Percentiles rank a stretch among this genome's conserved stretches.
Conservation (phyloP, 2,329 filamentous ascomycete genomes). For the Neofusicoccum cordaticola region DNA sequence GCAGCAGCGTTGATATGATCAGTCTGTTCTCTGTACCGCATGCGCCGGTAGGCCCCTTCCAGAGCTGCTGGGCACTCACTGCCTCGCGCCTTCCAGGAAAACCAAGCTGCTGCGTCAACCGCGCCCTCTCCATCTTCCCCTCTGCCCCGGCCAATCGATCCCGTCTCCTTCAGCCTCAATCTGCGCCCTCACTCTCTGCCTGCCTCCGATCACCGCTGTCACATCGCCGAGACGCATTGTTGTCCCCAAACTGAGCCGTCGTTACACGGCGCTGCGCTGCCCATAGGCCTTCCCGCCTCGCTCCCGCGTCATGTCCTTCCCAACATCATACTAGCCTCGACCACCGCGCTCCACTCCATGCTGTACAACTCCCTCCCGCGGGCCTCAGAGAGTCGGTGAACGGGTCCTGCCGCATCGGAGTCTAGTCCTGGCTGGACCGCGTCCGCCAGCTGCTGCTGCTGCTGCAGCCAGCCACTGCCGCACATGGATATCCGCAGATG, state of each 20-base stretch:
- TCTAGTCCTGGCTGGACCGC: slow-evolving; percentile 22
- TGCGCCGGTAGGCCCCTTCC: not conserved
- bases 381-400: slow-evolving; percentile 18
- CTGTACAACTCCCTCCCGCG: slow-evolving; percentile 26
- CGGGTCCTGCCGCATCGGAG: not conserved
- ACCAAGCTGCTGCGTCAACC: slow-evolving; percentile 1
- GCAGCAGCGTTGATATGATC: slow-evolving; percentile 8
- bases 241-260: slow-evolving; percentile 2
- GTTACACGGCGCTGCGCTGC: slow-evolving; percentile 28
- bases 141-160: slow-evolving; percentile 3
- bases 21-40: slow-evolving; percentile 7
- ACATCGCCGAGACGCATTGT: slow-evolving; percentile 4
- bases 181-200: slow-evolving; percentile 8
- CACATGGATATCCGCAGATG: slow-evolving; percentile 46
- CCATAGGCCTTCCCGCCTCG: slow-evolving; percentile 20
- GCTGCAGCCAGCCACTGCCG: slow-evolving; percentile 11
- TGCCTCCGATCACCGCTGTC: slow-evolving; percentile 9
- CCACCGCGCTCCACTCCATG: slow-evolving; percentile 20
- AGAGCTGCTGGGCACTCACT: not conserved
- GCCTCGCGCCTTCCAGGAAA: slow-evolving; percentile 13
- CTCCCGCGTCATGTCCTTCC: slow-evolving; percentile 21
- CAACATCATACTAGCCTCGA: slow-evolving; percentile 11
- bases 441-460: slow-evolving; percentile 11
- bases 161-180: slow-evolving; percentile 1
- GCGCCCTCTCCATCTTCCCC: not conserved